Evolutionary conservation across 768 basidiomycete species (phyloP), one percentile per base, ranked within the genome.

Genomic region (Psilocybe cubensis): DNA sequence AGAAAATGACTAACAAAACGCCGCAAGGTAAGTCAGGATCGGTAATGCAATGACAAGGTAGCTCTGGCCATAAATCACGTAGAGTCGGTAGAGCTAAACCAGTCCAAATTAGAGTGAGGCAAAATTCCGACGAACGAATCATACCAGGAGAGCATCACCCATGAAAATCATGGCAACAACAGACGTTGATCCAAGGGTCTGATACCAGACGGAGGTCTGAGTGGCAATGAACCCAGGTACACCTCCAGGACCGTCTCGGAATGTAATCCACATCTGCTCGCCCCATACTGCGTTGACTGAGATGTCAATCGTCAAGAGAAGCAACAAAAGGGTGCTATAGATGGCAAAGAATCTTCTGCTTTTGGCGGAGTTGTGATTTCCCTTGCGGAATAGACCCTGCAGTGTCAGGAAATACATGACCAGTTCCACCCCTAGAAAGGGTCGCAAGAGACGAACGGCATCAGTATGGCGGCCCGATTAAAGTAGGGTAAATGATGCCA

Each of bases 221-320:
- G 56, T 59, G 6, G 43, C 66, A 41, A 73, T 63, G 57, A 66
- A 73, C 12, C 42, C 64, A 12, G 63, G 65, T 11, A 71, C 69
- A 27, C 69, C 68, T 1, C 66, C 66, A 25, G 69, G 67, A 10
- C 41, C 55, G 29, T 69, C 56, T 18, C 68, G 68, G 40, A 56
- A 64, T 27, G 66, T 66, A 40, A 73, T 73, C 72, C 72, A 73
- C 68, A 70, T 70, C n/a, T 64, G 54, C 43, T 71, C 66, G 25
- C 68, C 67, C 70, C 69, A 73, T 35, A 73, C 68, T 18, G 68
- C 68, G 41, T 73, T 71, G 63, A 62, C 61, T 18, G 68, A 56
- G n/a, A 70, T 59, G 47, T 71, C 68, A 21, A 71, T 62, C 25
- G 72, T 73, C 27, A 70, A 50, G 28, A 73, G 67, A 28, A 66